Base-by-base conservation (phyloP, 345 rosid species). In the Barbarea vulgaris region DNA sequence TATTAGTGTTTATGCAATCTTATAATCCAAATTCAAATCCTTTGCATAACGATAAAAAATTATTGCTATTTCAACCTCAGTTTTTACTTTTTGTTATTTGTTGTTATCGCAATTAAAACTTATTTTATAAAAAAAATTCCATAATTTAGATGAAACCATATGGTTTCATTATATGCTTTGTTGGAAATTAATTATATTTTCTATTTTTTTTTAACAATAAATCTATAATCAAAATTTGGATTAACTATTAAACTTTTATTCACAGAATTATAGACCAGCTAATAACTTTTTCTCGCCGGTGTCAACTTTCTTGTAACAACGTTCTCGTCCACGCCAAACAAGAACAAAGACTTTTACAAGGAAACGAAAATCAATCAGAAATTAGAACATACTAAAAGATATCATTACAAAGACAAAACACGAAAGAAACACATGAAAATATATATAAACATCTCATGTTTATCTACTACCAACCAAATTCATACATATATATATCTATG, bases 381-480 rank as follows among this genome's bases (percentile, higher is more conserved):
- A 67, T 52, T 50, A 53, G 9, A 68, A 68, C 79, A 76, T 63
- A 52, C 74, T 39, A 28, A 25, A 46, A 7, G 17, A 39, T 18
- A 48, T 67, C 46, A 60, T 42, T 52, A 61, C 70, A 75, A 28
- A 68, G 11, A 66, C 34, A 42, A 62, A 51, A 37, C 33, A 76
- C 53, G 46, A 67, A 66, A 50, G 11, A 50, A 59, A 58, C 64
- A 69, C 33, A 76, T 62, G 17, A 42, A 52, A 61, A 30, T 52
- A 69, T 5, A 41, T 41, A 31, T 61, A 30, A 69, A 52, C 79
- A 69, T 61, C 48, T 51, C 47, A 60, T 61, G 55, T 68, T 68
- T 69, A 69, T 62, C 75, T 69, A 53, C 67, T 69, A 62, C 61
- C 61, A 70, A 70, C 64, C 67, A 25, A 55, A 55, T 31, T 14